phyloP scores from a whole-genome alignment of 1,139 yeast species.

The Magnusiomyces suaveolens region DNA sequence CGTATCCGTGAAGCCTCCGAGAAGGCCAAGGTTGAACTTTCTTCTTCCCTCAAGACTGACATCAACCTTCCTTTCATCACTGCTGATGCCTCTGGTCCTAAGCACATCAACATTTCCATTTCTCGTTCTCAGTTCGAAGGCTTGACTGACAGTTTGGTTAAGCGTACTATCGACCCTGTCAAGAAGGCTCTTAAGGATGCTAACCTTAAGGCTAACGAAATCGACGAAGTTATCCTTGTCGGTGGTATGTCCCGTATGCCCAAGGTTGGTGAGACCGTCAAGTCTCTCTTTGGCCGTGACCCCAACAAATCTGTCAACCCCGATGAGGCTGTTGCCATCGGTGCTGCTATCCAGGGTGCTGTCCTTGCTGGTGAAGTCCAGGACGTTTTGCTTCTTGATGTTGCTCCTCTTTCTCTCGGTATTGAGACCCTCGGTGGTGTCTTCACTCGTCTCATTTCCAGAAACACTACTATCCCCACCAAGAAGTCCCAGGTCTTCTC shows the following conservation, averaged over 20 bases:
- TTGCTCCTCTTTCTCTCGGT: conserved; percentile 59
- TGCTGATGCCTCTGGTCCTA: conserved; percentile 92
- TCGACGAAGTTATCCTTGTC: conserved; percentile 91
- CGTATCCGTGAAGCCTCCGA: conserved; percentile 99
- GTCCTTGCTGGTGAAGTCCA: conserved; percentile 97
- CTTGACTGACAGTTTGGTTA: conserved; percentile 82
- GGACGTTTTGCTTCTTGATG: conserved; percentile 49
- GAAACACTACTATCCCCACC: conserved; percentile 97
- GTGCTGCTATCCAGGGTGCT: conserved; percentile 99
- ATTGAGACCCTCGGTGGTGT: conserved; percentile 99
- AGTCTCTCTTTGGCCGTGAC: conserved; percentile 82
- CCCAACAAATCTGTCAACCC: conserved; percentile 99
- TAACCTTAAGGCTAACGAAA: conserved; percentile 68
- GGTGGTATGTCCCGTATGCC: conserved; percentile 99
- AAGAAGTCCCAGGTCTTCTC: conserved; percentile 96
- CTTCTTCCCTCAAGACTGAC: conserved; percentile 88
- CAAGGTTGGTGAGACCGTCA: conserved; percentile 95
- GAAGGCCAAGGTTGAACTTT: conserved; percentile 97
- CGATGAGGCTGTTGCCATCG: conserved; percentile 99
- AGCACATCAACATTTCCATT: conserved; percentile 91
- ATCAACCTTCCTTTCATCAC: conserved; percentile 95
- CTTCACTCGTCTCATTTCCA: conserved; percentile 91
- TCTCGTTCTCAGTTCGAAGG: conserved; percentile 89
- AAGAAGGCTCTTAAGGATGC: conserved; percentile 98
- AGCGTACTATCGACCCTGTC: conserved; percentile 93